Evolutionary conservation across 768 basidiomycete species (phyloP).

Genomic region (Mycena indigotica): DNA sequence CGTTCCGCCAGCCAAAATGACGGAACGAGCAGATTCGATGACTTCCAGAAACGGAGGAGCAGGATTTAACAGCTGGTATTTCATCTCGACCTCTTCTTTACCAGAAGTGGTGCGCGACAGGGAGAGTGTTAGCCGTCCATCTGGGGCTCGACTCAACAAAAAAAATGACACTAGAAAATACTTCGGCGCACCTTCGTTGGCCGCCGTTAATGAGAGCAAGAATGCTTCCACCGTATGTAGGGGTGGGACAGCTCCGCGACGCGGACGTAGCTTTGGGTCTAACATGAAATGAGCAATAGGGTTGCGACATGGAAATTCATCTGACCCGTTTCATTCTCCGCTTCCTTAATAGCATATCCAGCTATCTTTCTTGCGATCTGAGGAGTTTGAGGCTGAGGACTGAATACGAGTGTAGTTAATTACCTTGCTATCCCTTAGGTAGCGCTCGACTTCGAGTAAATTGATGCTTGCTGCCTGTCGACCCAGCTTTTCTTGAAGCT

Average conservation of each 20-base stretch:
- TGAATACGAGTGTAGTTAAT: slow-evolving; percentile 13
- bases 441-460: slow-evolving; percentile 77
- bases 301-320: neutral
- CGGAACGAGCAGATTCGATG: slow-evolving; percentile 74
- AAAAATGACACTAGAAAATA: neutral
- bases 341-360: slow-evolving; percentile 73
- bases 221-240: slow-evolving; percentile 82
- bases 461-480: slow-evolving; percentile 75
- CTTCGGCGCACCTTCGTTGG: slow-evolving; percentile 62
- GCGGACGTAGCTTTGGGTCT: slow-evolving; percentile 26
- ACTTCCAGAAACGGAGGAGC: slow-evolving; percentile 85
- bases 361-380: slow-evolving; percentile 80
- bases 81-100: slow-evolving; percentile 62
- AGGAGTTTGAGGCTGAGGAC: neutral
- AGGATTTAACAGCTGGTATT: slow-evolving; percentile 93
- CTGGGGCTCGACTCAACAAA: slow-evolving; percentile 37
- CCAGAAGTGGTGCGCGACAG: slow-evolving; percentile 37
- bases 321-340: slow-evolving; percentile 45
- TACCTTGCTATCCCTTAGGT: slow-evolving; percentile 84
- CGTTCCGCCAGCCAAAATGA: slow-evolving; percentile 94
- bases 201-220: slow-evolving; percentile 71
- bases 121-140: slow-evolving; percentile 74
- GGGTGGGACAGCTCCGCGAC: slow-evolving; percentile 62
- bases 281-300: neutral
- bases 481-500: slow-evolving; percentile 68